Conservation (phyloP, 257 asterid species). For the Solanum piurae region DNA sequence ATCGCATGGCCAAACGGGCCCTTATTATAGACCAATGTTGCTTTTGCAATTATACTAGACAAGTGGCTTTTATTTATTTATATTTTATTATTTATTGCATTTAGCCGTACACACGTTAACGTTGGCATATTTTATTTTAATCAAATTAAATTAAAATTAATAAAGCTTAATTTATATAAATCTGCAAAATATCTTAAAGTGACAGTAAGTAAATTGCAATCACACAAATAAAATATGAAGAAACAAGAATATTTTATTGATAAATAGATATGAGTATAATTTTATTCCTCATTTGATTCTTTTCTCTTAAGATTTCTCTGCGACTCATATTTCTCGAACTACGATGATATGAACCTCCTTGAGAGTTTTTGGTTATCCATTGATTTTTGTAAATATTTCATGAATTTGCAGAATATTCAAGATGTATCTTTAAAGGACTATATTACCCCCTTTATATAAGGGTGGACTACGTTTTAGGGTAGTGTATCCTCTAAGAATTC, state of each 20-base stretch:
- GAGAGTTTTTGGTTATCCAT: too few relatives aligned
- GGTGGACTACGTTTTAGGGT: background rate
- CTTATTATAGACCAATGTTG: background rate
- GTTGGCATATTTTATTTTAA: background rate
- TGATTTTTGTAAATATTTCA: too few relatives aligned
- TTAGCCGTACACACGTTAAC: background rate
- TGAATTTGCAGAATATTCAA: too few relatives aligned
- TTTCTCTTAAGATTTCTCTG: too few relatives aligned
- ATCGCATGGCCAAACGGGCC: too few relatives aligned
- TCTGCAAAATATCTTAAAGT: background rate
- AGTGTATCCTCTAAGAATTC: background rate
- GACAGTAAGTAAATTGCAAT: too few relatives aligned
- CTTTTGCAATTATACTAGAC: background rate
- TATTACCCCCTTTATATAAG: too few relatives aligned
- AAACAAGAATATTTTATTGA: too few relatives aligned
- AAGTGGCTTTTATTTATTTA: background rate
- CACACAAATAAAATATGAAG: background rate
- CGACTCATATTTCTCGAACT: too few relatives aligned
- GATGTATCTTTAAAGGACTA: background rate
- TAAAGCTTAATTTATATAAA: background rate
- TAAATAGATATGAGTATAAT: background rate
- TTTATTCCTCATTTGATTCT: background rate
- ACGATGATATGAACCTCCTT: too few relatives aligned
- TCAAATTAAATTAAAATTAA: too few relatives aligned
- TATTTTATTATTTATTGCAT: background rate